A percentile compares a stretch with the other conserved stretches of the same genome.
phyloP scores from a whole-genome alignment of 352 stramenopile genomes.

The Phytophthora idaei region DNA sequence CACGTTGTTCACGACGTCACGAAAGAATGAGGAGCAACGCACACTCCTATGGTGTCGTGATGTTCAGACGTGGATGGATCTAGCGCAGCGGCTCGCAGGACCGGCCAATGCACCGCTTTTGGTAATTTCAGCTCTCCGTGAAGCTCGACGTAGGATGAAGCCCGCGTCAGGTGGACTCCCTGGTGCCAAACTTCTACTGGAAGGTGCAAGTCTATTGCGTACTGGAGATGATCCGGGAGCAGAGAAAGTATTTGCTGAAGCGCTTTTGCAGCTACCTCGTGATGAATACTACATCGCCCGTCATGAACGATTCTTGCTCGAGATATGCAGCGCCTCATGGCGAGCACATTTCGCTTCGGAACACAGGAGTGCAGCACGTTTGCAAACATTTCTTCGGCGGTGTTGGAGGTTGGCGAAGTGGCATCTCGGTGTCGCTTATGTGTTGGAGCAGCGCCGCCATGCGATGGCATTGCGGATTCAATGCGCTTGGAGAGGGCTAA shows the following conservation, averaged over 20 bases:
- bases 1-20: slow-evolving; percentile 61
- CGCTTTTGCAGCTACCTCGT: slow-evolving; percentile 33
- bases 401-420: slow-evolving; percentile 19
- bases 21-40: slow-evolving; percentile 68
- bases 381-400: slow-evolving; percentile 40
- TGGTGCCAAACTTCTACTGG: slow-evolving; percentile 44
- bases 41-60: slow-evolving; percentile 64
- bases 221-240: slow-evolving; percentile 38
- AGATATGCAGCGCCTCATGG: slow-evolving; percentile 48
- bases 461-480: slow-evolving; percentile 49
- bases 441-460: slow-evolving; percentile 42
- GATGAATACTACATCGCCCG: slow-evolving; percentile 48
- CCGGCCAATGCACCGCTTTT: slow-evolving; percentile 56
- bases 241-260: slow-evolving; percentile 36
- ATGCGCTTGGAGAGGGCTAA: slow-evolving; percentile 46
- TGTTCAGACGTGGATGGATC: slow-evolving; percentile 60
- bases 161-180: slow-evolving; percentile 10
- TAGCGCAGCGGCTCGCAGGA: slow-evolving; percentile 48
- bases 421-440: slow-evolving; percentile 22
- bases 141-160: slow-evolving; percentile 26
- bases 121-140: slow-evolving; percentile 33
- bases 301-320: slow-evolving; percentile 57
- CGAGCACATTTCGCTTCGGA: slow-evolving; percentile 47
- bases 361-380: slow-evolving; percentile 33
- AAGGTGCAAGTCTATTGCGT: slow-evolving; percentile 49